Percentiles rank a stretch among this genome's conserved stretches.
These are phyloP conservation scores for Mycena venus DNA, from an alignment of 768 basidiomycete genomes.

Conservation along the genomic window DNA sequence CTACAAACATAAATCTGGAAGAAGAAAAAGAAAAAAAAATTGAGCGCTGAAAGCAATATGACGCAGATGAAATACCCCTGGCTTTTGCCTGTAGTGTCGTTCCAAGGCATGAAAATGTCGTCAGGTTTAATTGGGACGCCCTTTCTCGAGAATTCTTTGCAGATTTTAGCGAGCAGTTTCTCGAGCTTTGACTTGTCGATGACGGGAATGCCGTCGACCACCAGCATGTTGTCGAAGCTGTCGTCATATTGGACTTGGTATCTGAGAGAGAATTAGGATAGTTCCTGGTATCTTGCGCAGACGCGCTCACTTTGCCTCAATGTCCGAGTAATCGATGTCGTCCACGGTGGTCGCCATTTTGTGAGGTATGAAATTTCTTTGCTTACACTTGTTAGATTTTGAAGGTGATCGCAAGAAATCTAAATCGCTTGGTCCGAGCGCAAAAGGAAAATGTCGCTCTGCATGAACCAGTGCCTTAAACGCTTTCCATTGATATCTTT, in stretches of 20 bases:
- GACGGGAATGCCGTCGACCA: constrained; percentile 93
- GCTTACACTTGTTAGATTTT: neutral
- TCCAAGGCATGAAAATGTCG: constrained; percentile 91
- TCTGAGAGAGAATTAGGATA: constrained; percentile 55
- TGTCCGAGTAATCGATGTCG: constrained; percentile 89
- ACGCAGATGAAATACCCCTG: constrained; percentile 76
- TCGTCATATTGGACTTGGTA: constrained; percentile 89
- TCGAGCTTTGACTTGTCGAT: constrained; percentile 91
- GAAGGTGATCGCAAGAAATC: too few relatives aligned
- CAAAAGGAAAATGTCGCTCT: neutral
- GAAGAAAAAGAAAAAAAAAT: constrained; percentile 8
- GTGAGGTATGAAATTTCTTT: constrained; percentile 12
- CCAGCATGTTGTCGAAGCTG: constrained; percentile 90
- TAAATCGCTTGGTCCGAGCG: too few relatives aligned
- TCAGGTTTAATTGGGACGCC: constrained; percentile 83
- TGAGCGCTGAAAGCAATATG: neutral
- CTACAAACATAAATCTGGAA: constrained; percentile 86
- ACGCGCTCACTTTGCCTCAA: constrained; percentile 81
- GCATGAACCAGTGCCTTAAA: constrained; percentile 20
- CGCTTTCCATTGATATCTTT: constrained; percentile 24
- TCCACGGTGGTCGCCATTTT: constrained; percentile 58
- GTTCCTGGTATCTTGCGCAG: constrained; percentile 4
- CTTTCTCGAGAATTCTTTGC: constrained; percentile 87
- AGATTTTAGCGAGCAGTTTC: constrained; percentile 82
- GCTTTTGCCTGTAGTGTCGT: constrained; percentile 84